Evolutionary conservation across 805 yeast species (phyloP), one percentile per base, ranked within the genome.

Genomic region (Teunomyces funiuensis): DNA sequence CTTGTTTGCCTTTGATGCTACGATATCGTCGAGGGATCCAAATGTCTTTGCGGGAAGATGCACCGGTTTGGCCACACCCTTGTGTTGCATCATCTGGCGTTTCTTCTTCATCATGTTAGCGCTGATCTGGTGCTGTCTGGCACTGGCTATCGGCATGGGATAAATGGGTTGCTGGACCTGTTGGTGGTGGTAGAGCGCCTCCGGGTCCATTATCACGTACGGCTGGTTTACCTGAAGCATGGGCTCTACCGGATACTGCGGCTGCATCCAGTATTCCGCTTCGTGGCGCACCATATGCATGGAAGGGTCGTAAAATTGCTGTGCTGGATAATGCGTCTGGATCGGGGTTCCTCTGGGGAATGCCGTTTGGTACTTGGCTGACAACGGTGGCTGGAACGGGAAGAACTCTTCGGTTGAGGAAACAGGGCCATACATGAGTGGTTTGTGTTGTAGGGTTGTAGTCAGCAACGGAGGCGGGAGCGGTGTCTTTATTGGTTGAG

Each of bases 401-500:
- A 51, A 50, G 43, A 46, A 55, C 15, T 57, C 60, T 11, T 58
- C 62, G 8, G 45, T 46, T 10, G 49, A 44, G 6, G 43, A 45
- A 3, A 49, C 11, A 22, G 48, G 28, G 11, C 31, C 44, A 25
- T 28, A 42, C 16, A 41, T 45, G 15, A 42, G 41, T 5, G 52
- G 46, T 30, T 41, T 45, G 14, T 43, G 46, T 28, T 34, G 41
- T 16, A 40, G 28, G 30, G 36, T 13, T 27, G 40, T 22, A 8
- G 28, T 13, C 37, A 34, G 37, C 11, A 34, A 18, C 11, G 27
- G 28, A 6, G 28, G 37, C 17, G 27, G 37, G 5, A 34, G 37
- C 7, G 68, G 64, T 3, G 65, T 73, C 22, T 69, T 67, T 41
- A 69, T 60, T 0, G 77, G 76, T 19, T 65, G 67, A 0, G 81